Percentiles rank a stretch among this genome's conserved stretches.
Evolutionary conservation across 2,329 filamentous ascomycete species (phyloP).

Genomic region (Aspergillus sp.): DNA sequence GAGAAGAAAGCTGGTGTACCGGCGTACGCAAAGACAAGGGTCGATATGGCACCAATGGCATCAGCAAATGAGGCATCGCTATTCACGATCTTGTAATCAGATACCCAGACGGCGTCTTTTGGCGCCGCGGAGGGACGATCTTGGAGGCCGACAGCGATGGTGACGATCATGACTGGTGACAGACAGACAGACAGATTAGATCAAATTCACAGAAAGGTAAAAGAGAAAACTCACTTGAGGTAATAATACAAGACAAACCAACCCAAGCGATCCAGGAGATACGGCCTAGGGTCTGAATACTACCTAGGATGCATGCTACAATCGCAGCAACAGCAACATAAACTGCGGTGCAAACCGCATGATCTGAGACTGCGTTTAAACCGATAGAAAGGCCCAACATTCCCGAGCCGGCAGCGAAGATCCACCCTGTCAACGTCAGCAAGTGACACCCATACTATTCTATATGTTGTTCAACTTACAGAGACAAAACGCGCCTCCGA

Average conservation of each 20-base stretch:
- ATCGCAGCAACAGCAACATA: slow-evolving; percentile 16
- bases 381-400: slow-evolving; percentile 38
- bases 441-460: no score
- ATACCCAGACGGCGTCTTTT: slow-evolving; percentile 17
- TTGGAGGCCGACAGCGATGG: slow-evolving; percentile 25
- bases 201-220: slow-evolving; percentile 12
- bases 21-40: slow-evolving; percentile 12
- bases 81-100: slow-evolving; percentile 19
- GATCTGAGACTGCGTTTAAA: slow-evolving; percentile 35
- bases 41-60: slow-evolving; percentile 16
- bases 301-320: slow-evolving; percentile 16
- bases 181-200: slow-evolving; percentile 6
- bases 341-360: slow-evolving; percentile 23
- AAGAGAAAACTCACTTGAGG: slow-evolving; percentile 12
- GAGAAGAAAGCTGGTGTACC: slow-evolving; percentile 27
- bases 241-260: slow-evolving; percentile 10
- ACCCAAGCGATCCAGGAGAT: slow-evolving; percentile 32
- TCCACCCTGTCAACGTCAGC: slow-evolving; percentile 27
- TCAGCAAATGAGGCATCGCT: slow-evolving; percentile 12
- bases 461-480: no score
- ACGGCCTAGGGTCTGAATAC: slow-evolving; percentile 28
- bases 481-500: no score
- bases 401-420: slow-evolving; percentile 37
- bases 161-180: slow-evolving; percentile 19
- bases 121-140: slow-evolving; percentile 29